A percentile compares a stretch with the other conserved stretches of the same genome.
phyloP scores from a whole-genome alignment of 2,329 filamentous ascomycete species.

The Alternaria novae-zelandiae region DNA sequence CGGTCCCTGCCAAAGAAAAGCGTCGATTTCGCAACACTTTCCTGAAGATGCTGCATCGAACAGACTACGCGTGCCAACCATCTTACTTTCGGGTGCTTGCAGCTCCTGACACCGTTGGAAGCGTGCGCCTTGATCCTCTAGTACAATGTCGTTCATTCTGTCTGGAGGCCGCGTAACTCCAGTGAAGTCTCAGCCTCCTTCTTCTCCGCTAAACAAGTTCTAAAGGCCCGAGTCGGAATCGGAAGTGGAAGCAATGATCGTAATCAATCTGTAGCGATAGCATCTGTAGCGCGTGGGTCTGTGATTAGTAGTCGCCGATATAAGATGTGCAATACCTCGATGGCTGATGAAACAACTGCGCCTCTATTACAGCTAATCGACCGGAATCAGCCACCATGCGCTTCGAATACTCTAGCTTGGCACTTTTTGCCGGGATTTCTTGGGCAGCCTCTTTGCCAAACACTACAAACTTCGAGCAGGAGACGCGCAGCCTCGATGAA shows the following conservation, averaged over 20 bases:
- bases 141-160: neutral
- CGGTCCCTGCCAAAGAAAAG: neutral
- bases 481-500: slow-evolving; percentile 58
- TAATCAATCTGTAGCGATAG: neutral
- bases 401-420: neutral
- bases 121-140: neutral
- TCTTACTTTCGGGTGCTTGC: neutral
- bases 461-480: slow-evolving; percentile 19
- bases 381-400: slow-evolving; percentile 1
- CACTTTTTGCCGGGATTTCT: neutral
- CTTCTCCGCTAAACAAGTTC: neutral
- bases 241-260: neutral
- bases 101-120: neutral
- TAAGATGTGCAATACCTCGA: neutral
- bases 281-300: neutral
- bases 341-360: neutral
- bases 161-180: neutral
- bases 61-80: neutral
- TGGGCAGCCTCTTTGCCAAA: neutral
- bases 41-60: neutral
- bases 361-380: neutral
- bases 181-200: neutral
- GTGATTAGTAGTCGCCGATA: neutral
- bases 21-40: neutral
- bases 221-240: neutral